Conservation (phyloP, 2,329 filamentous ascomycete species). For the Nemania sp. region DNA sequence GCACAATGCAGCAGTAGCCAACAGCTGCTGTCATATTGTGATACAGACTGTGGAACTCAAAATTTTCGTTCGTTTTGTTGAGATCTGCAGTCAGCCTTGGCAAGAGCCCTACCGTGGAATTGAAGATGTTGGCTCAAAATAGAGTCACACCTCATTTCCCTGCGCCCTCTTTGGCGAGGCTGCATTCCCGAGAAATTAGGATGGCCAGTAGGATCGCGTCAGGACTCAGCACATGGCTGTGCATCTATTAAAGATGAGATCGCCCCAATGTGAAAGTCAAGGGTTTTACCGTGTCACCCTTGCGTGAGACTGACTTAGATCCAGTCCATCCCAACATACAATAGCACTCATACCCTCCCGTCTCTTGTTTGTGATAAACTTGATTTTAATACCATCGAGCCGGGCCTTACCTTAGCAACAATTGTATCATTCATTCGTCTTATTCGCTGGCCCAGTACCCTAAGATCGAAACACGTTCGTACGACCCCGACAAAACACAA, state of each 20-base stretch:
- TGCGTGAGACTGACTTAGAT: neutral
- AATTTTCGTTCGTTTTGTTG: too few species aligned
- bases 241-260: neutral
- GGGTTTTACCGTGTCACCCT: neutral
- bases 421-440: neutral
- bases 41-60: too few species aligned
- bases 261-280: neutral
- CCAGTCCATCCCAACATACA: neutral
- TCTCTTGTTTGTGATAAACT: neutral
- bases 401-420: neutral
- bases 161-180: neutral
- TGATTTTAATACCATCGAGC: neutral
- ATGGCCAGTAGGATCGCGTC: neutral
- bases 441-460: neutral
- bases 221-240: neutral
- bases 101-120: too few species aligned
- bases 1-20: too few species aligned
- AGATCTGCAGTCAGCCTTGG: too few species aligned
- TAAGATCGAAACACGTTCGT: too few species aligned
- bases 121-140: too few species aligned
- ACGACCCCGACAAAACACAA: neutral
- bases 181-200: neutral
- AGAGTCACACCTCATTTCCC: neutral
- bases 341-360: neutral
- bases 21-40: too few species aligned